Percentiles rank a stretch among this genome's conserved stretches.
phyloP scores from a whole-genome alignment of 148 eudicot species.

The Gaultheria prostrata region DNA sequence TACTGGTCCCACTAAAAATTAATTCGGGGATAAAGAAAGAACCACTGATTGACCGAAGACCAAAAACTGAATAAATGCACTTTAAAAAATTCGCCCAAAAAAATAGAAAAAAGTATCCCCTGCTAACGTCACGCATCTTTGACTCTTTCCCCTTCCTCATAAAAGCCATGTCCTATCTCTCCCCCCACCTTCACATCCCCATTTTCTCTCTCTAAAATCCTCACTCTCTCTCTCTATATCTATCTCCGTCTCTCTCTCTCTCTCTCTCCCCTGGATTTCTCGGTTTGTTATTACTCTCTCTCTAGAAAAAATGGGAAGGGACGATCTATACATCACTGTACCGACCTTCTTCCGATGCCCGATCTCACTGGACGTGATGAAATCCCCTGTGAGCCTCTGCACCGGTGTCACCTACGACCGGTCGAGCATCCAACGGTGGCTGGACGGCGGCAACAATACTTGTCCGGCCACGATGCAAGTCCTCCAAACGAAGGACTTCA shows the following conservation, averaged over 20 bases:
- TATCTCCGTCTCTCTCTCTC: conserved; percentile 1
- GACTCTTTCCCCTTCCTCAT: conserved; percentile 20
- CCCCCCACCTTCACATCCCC: not conserved
- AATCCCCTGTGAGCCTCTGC: conserved; percentile 72
- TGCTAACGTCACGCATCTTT: conserved; percentile 31
- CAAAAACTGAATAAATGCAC: conserved; percentile 10
- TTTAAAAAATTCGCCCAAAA: not conserved
- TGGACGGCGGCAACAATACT: conserved; percentile 68
- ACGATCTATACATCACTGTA: conserved; percentile 41
- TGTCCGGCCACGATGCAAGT: conserved; percentile 91
- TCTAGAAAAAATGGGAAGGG: conserved; percentile 31
- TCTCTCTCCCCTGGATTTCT: not conserved
- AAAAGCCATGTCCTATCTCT: not conserved
- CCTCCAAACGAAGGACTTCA: conserved; percentile 41
- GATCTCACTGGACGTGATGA: conserved; percentile 73
- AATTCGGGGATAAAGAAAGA: not conserved
- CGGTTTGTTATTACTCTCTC: conserved; percentile 4
- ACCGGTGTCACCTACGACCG: conserved; percentile 88
- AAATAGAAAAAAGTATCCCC: not conserved
- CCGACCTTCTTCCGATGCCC: conserved; percentile 72
- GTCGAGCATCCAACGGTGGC: conserved; percentile 67
- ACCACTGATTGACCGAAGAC: conserved; percentile 24
- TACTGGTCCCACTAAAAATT: not conserved
- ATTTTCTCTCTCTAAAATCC: not conserved
- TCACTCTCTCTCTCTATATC: conserved; percentile 19